Conservation (phyloP, 2,329 filamentous ascomycete species). For the Colletotrichum magnum region DNA sequence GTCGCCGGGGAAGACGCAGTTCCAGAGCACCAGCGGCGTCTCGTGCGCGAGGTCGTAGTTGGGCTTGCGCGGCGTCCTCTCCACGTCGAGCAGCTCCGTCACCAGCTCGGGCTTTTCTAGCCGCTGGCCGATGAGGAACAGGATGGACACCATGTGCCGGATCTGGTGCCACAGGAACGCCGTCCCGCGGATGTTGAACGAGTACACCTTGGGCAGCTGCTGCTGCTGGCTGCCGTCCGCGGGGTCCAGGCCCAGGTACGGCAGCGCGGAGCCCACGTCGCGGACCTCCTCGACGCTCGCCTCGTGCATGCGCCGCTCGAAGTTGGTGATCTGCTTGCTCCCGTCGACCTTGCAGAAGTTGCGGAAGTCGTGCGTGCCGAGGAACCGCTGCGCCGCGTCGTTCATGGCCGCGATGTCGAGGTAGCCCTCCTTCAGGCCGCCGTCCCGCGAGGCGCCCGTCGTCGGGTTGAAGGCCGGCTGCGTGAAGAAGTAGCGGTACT, state of each 20-base stretch:
- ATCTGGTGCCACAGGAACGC: conserved; percentile 99
- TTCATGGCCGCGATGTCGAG: conserved; percentile 92
- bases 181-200: conserved; percentile 88
- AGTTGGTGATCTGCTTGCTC: conserved; percentile 90
- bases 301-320: conserved; percentile 83
- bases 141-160: conserved; percentile 88
- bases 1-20: conserved; percentile 84
- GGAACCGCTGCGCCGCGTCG: conserved; percentile 81
- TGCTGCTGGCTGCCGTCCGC: conserved; percentile 46
- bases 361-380: conserved; percentile 92
- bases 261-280: conserved; percentile 66
- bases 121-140: conserved; percentile 94
- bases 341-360: conserved; percentile 97
- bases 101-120: conserved; percentile 84
- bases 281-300: conserved; percentile 82
- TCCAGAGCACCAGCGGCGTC: conserved; percentile 92
- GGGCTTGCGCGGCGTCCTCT: conserved; percentile 80
- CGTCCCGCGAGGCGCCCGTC: conserved; percentile 57
- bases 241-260: conserved; percentile 62
- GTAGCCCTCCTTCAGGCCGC: conserved; percentile 75
- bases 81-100: conserved; percentile 80
- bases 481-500: conserved; percentile 98
- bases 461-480: conserved; percentile 88
- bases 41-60: conserved; percentile 93
- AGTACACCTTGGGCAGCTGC: conserved; percentile 78